Conservation (phyloP, 768 basidiomycete species). For the Amyloporia xantha region DNA sequence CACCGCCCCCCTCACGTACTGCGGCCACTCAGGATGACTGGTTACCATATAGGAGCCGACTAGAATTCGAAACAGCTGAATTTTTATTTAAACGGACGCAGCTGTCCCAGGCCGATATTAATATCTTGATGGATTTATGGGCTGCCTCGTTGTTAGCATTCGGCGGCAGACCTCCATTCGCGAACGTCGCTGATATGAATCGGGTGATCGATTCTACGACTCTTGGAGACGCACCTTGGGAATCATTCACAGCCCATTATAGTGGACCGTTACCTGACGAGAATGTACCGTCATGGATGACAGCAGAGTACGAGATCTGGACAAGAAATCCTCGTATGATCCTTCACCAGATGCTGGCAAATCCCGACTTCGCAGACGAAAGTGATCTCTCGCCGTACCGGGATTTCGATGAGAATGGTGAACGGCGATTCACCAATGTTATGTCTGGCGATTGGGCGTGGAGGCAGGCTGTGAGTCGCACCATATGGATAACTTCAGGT, state of each 20-base stretch:
- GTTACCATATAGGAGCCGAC: constrained; percentile 14
- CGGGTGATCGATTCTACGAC: constrained; percentile 29
- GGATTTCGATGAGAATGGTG: constrained; percentile 7
- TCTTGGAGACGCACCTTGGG: constrained; percentile 32
- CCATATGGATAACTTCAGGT: no score
- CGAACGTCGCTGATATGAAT: constrained; percentile 25
- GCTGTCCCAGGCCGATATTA: constrained; percentile 14
- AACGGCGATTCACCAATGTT: constrained; percentile 11
- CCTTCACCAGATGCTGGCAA: constrained; percentile 16
- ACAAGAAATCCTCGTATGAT: constrained; percentile 12
- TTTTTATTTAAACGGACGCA: constrained; percentile 17
- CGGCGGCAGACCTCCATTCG: constrained; percentile 20
- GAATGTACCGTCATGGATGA: constrained; percentile 22
- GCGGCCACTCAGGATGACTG: constrained; percentile 8
- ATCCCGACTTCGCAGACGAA: constrained; percentile 15
- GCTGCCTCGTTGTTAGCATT: constrained; percentile 7
- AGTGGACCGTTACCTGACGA: constrained; percentile 8
- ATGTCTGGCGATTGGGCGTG: constrained; percentile 26
- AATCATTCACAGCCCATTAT: constrained; percentile 26
- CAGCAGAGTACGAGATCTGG: constrained; percentile 20
- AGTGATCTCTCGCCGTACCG: constrained; percentile 16
- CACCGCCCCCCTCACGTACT: not conserved
- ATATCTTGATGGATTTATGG: constrained; percentile 13
- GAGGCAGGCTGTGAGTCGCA: constrained; percentile 26
- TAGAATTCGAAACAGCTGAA: constrained; percentile 20